These are phyloP conservation scores for Mortierella sp. DNA, from an alignment of 371 early-diverging fungal genomes.

Conservation along the genomic window DNA sequence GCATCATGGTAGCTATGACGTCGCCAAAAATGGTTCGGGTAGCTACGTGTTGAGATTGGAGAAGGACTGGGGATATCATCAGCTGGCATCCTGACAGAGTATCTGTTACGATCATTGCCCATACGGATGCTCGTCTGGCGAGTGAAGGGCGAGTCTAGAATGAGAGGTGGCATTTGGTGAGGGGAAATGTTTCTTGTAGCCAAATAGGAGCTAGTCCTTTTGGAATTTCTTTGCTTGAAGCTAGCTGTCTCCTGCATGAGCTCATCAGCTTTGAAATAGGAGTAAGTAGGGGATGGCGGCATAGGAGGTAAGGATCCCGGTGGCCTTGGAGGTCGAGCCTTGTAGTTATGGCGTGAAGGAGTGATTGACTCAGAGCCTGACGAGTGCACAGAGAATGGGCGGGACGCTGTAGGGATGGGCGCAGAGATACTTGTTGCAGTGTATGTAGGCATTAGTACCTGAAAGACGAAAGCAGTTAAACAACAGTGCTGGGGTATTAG, in stretches of 20 bases:
- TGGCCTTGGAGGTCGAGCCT: slow-evolving; percentile 36
- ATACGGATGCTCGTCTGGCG: slow-evolving; percentile 53
- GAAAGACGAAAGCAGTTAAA: background rate
- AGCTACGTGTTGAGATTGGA: background rate
- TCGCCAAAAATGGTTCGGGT: slow-evolving; percentile 32
- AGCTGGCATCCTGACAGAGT: slow-evolving; percentile 48
- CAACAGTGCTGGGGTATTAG: too few species aligned
- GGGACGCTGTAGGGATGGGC: slow-evolving; percentile 18
- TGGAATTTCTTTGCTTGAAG: background rate
- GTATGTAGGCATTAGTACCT: too few species aligned
- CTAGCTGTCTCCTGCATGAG: slow-evolving; percentile 14
- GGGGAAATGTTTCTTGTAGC: slow-evolving; percentile 30
- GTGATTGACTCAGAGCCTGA: slow-evolving; percentile 22
- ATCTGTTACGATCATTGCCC: slow-evolving; percentile 47
- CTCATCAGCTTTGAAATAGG: slow-evolving; percentile 11
- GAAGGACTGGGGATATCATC: slow-evolving; percentile 21
- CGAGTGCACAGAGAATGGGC: slow-evolving; percentile 24
- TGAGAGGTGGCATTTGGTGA: slow-evolving; percentile 13
- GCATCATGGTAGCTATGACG: slow-evolving; percentile 41
- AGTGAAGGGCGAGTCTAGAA: slow-evolving; percentile 42
- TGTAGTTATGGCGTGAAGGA: slow-evolving; percentile 39
- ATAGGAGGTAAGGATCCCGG: slow-evolving; percentile 16
- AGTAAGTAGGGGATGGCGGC: slow-evolving; percentile 26
- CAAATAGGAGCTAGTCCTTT: slow-evolving; percentile 27
- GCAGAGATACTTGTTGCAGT: slow-evolving; percentile 32